Conservation (phyloP, 768 basidiomycete genomes). For the Mycena galopus region DNA sequence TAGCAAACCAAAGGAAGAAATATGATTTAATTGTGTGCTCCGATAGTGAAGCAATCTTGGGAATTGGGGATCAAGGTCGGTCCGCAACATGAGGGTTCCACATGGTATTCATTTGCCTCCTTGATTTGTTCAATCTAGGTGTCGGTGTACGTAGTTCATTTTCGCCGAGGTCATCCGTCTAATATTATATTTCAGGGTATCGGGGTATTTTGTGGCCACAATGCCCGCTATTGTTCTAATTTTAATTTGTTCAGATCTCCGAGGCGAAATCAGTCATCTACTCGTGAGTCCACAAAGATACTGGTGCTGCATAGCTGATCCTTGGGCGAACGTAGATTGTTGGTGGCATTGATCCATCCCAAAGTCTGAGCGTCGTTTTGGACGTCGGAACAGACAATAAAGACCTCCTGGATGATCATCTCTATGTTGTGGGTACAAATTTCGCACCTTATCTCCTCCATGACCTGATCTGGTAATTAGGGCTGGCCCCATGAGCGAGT, state of each 20-base stretch:
- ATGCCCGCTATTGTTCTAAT: background rate
- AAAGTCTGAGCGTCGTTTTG: slow-evolving; percentile 69
- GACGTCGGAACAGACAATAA: slow-evolving; percentile 87
- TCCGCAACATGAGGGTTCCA: background rate
- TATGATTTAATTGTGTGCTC: slow-evolving; percentile 88
- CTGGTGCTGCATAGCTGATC: background rate
- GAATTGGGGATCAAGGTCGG: slow-evolving; percentile 65
- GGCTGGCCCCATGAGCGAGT: slow-evolving; percentile 82
- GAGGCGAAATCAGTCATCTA: slow-evolving; percentile 86
- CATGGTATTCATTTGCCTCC: background rate
- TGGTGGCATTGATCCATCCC: slow-evolving; percentile 74
- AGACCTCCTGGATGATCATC: slow-evolving; percentile 68
- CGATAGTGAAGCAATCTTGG: slow-evolving; percentile 89
- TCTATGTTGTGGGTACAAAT: slow-evolving; percentile 70
- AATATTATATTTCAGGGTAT: slow-evolving; percentile 23
- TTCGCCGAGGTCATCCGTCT: slow-evolving; percentile 28
- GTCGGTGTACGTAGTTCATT: slow-evolving; percentile 65
- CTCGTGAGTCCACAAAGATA: slow-evolving; percentile 55
- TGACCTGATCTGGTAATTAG: slow-evolving; percentile 52
- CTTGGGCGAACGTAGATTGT: slow-evolving; percentile 56
- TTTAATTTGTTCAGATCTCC: slow-evolving; percentile 66
- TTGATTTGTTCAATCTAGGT: slow-evolving; percentile 62
- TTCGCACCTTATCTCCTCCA: background rate
- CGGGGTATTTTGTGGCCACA: slow-evolving; percentile 14
- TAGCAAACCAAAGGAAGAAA: slow-evolving; percentile 67